phyloP scores from a whole-genome alignment of 75 land plant genomes.

The Larix kaempferi region DNA sequence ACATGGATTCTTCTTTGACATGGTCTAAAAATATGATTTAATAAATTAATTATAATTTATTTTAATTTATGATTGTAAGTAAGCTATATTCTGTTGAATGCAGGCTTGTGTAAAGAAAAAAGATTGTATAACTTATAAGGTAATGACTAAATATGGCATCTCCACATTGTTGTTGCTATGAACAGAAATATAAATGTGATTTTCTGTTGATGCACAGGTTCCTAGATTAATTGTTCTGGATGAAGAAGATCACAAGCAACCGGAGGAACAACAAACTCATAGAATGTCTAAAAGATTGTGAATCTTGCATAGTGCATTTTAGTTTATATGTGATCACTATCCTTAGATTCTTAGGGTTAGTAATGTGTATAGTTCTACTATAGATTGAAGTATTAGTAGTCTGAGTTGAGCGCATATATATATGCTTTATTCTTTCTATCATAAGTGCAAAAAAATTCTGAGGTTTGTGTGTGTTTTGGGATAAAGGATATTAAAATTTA shows the following conservation, averaged over 20 bases:
- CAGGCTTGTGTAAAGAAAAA: background rate
- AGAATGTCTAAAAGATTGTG: background rate
- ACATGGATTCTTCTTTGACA: background rate
- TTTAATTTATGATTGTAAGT: background rate
- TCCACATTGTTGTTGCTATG: background rate
- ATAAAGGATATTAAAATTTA: slow-evolving; percentile 28
- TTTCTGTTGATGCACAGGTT: slow-evolving; percentile 10
- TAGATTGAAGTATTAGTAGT: background rate
- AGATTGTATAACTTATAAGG: background rate
- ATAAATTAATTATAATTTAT: too few relatives aligned
- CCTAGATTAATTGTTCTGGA: slow-evolving; percentile 20
- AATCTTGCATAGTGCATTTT: background rate
- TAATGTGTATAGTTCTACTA: background rate
- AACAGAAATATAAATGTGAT: background rate
- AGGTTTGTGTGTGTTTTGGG: background rate
- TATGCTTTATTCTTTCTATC: background rate
- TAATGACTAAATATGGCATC: background rate
- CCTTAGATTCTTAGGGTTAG: background rate
- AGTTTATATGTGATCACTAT: background rate
- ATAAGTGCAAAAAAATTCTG: slow-evolving; percentile 12
- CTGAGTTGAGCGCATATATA: background rate
- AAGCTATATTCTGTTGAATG: background rate
- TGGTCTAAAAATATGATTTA: background rate
- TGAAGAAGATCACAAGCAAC: slow-evolving; percentile 19
- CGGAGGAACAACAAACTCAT: background rate